Conservation (phyloP, 176 grass and related monocot species). For the Oryza glumipatula region DNA sequence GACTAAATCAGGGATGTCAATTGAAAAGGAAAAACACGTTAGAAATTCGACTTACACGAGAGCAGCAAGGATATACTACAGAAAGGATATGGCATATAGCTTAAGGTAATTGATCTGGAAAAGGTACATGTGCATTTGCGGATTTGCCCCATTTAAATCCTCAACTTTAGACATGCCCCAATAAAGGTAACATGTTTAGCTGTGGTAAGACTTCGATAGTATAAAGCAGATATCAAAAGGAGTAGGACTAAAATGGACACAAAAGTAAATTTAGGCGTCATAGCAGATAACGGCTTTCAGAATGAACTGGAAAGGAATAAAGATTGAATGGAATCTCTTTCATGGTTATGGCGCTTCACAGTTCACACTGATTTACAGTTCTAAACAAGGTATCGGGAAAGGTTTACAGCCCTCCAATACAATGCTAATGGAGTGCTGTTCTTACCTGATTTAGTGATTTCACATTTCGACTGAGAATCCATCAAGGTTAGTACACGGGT, state of each 20-base stretch:
- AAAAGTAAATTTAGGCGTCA: background rate
- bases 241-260: background rate
- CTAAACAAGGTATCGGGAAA: conserved; percentile 22
- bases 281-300: background rate
- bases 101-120: background rate
- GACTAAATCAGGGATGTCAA: background rate
- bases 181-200: background rate
- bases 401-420: conserved; percentile 30
- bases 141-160: background rate
- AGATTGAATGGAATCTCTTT: conserved; percentile 33
- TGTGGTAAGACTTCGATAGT: background rate
- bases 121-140: background rate
- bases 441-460: conserved; percentile 35
- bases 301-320: conserved; percentile 31
- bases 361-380: background rate
- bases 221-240: background rate
- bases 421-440: conserved; percentile 18
- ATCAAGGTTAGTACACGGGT: conserved; percentile 23
- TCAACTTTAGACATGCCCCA: background rate
- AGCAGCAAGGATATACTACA: background rate
- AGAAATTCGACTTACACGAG: background rate
- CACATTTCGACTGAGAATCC: conserved; percentile 26
- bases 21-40: background rate
- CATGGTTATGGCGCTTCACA: background rate
- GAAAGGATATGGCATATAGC: background rate